Evolutionary conservation across 176 grass and related monocot genomes (phyloP).

Genomic region (Hordeum vulgare): MorexV3_pseudomolecules_assembly NC_058523.1:313859191-313859690

Average conservation of each 20-base stretch:
- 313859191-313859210: not conserved
- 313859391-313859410: conserved; percentile 57
- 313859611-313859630: conserved; percentile 39
- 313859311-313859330: conserved; percentile 79
- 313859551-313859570: conserved; percentile 71
- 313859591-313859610: conserved; percentile 61
- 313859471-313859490: conserved; percentile 57
- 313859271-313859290: conserved; percentile 29
- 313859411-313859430: conserved; percentile 43
- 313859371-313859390: conserved; percentile 29
- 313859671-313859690: not conserved
- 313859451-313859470: conserved; percentile 34
- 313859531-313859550: conserved; percentile 56
- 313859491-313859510: conserved; percentile 45
- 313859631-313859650: conserved; percentile 38
- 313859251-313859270: not conserved
- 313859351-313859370: conserved; percentile 61
- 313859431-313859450: conserved; percentile 20
- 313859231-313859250: not conserved
- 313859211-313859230: not conserved
- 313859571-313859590: conserved; percentile 64
- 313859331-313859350: conserved; percentile 71
- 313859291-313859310: conserved; percentile 67
- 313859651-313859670: conserved; percentile 64
- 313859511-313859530: conserved; percentile 39